Percentiles rank a stretch among this genome's conserved stretches.
Conservation (phyloP, 1,284 basidiomycete genomes). For the Cerioporus squamosus region DNA sequence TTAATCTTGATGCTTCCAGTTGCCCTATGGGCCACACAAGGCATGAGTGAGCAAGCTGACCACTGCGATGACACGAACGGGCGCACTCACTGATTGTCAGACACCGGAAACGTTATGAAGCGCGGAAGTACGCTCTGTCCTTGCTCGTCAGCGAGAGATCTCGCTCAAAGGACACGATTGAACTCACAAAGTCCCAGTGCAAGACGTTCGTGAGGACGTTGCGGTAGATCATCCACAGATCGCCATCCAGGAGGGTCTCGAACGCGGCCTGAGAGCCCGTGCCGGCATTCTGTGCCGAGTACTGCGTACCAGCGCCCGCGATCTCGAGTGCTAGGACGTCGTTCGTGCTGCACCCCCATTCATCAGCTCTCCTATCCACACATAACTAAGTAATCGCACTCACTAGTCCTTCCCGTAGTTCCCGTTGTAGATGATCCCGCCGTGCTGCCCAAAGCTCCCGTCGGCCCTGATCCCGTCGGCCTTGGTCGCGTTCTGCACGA, state of each 20-base stretch:
- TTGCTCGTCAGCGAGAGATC: background rate
- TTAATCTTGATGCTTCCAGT: slow-evolving; percentile 63
- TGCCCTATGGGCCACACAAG: slow-evolving; percentile 46
- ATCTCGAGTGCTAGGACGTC: slow-evolving; percentile 56
- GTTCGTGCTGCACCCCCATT: slow-evolving; percentile 43
- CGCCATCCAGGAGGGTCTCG: slow-evolving; percentile 52
- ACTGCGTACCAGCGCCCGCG: slow-evolving; percentile 56
- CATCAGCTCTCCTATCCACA: too few relatives aligned
- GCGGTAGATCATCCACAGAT: slow-evolving; percentile 69
- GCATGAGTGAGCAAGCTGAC: background rate
- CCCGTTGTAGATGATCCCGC: slow-evolving; percentile 64
- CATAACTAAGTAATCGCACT: slow-evolving; percentile 23
- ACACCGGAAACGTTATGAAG: slow-evolving; percentile 65
- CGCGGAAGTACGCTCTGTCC: slow-evolving; percentile 62
- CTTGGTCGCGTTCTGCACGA: slow-evolving; percentile 46
- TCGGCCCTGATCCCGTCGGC: slow-evolving; percentile 67
- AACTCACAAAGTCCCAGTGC: slow-evolving; percentile 72
- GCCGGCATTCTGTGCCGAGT: slow-evolving; percentile 43
- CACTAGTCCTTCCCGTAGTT: slow-evolving; percentile 70
- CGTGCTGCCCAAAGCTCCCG: slow-evolving; percentile 67
- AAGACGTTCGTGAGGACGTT: slow-evolving; percentile 58
- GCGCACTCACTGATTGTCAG: slow-evolving; percentile 55
- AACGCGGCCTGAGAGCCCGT: slow-evolving; percentile 45
- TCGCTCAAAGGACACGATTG: background rate
- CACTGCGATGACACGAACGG: too few relatives aligned